A percentile compares a stretch with the other conserved stretches of the same genome.
Evolutionary conservation across 2,329 filamentous ascomycete species (phyloP).

Genomic region (Lecanicillium sp.): DNA sequence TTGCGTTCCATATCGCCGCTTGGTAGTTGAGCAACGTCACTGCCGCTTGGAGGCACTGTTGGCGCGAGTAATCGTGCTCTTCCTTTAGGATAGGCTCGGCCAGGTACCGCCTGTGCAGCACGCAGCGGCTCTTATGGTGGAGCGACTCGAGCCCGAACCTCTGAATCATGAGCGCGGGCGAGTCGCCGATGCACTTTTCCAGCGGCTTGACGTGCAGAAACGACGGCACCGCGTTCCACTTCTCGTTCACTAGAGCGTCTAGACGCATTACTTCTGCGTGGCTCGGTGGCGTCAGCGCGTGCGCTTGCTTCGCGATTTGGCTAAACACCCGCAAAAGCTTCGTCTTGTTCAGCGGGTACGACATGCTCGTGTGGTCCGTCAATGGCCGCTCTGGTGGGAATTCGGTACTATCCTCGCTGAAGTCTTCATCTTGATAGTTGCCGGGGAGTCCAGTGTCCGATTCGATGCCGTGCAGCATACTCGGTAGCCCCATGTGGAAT

Average conservation of each 20-base stretch:
- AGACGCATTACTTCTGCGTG: slow-evolving; percentile 43
- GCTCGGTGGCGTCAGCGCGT: slow-evolving; percentile 37
- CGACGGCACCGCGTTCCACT: slow-evolving; percentile 35
- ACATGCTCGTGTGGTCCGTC: slow-evolving; percentile 52
- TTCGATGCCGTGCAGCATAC: slow-evolving; percentile 56
- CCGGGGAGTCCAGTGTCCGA: slow-evolving; percentile 53
- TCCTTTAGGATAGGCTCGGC: slow-evolving; percentile 30
- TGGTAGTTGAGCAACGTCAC: slow-evolving; percentile 41
- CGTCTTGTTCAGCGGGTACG: slow-evolving; percentile 46
- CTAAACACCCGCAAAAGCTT: slow-evolving; percentile 39
- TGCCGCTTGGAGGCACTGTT: slow-evolving; percentile 41
- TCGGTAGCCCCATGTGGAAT: slow-evolving; percentile 61
- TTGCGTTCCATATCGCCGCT: slow-evolving; percentile 36
- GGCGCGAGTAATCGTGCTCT: slow-evolving; percentile 45
- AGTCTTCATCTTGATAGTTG: slow-evolving; percentile 60
- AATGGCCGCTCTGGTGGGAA: slow-evolving; percentile 49
- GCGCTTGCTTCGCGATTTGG: slow-evolving; percentile 41
- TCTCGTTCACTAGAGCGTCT: slow-evolving; percentile 36
- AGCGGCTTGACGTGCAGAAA: slow-evolving; percentile 42
- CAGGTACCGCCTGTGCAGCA: slow-evolving; percentile 48
- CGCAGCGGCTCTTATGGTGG: slow-evolving; percentile 47
- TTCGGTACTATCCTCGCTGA: slow-evolving; percentile 44
- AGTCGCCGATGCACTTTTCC: slow-evolving; percentile 41
- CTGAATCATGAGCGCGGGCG: slow-evolving; percentile 39
- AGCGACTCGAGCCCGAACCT: slow-evolving; percentile 44